Conservation (phyloP, 1,284 basidiomycete genomes). For the Erythrobasidium hasegawianum region DNA sequence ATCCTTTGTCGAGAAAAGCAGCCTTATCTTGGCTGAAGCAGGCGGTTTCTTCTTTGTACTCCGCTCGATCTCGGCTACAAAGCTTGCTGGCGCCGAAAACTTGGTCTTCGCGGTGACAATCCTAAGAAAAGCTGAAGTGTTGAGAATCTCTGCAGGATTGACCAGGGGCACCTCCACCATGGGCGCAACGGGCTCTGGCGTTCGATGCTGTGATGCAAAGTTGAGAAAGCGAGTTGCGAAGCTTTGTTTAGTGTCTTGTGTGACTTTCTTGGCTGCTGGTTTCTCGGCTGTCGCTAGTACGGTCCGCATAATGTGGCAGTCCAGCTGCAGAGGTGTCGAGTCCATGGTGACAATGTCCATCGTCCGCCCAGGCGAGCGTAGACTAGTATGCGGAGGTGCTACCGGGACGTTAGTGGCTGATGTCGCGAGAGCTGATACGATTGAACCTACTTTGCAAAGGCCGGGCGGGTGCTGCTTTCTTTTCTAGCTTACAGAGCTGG, state of each 20-base stretch:
- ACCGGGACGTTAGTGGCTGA: conserved; percentile 34
- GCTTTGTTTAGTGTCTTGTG: conserved; percentile 48
- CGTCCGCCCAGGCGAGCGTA: conserved; percentile 53
- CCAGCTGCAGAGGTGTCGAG: conserved; percentile 71
- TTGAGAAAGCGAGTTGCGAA: conserved; percentile 47
- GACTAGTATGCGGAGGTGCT: conserved; percentile 57
- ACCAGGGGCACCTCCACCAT: conserved; percentile 44
- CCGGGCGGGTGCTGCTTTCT: conserved; percentile 62
- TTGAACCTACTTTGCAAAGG: conserved; percentile 49
- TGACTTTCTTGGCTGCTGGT: conserved; percentile 42
- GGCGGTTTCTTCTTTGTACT: conserved; percentile 96
- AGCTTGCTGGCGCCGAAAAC: conserved; percentile 68
- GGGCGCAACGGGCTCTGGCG: conserved; percentile 44
- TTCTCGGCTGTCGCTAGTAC: conserved; percentile 49
- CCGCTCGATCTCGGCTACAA: conserved; percentile 74
- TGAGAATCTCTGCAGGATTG: conserved; percentile 59
- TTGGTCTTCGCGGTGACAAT: conserved; percentile 78
- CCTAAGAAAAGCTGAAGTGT: conserved; percentile 68
- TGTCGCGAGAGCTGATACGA: background rate
- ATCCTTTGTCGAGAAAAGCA: conserved; percentile 88
- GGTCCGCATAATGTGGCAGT: conserved; percentile 70
- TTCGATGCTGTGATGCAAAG: conserved; percentile 36
- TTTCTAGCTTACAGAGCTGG: conserved; percentile 71
- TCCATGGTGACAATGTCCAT: conserved; percentile 68
- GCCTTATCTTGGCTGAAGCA: conserved; percentile 66